Evolutionary conservation across 306 rosid species (phyloP).

Genomic region (Hippophae gyantsensis): DNA sequence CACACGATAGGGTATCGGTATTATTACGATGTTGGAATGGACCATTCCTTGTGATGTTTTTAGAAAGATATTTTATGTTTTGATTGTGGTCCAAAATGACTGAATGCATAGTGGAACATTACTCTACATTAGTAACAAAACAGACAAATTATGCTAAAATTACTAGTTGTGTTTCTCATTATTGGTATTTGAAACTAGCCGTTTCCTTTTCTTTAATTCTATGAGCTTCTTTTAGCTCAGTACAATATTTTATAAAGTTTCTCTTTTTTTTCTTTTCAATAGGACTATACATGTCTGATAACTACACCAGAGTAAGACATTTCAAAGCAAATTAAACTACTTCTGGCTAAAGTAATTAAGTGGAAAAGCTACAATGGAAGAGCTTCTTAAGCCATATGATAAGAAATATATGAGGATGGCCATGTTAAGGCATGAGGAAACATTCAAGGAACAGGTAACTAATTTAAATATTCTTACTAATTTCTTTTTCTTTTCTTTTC

Average conservation of each 20-base stretch:
- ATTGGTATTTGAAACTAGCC: neutral
- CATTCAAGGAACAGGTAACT: slow-evolving; percentile 72
- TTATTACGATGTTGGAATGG: slow-evolving; percentile 18
- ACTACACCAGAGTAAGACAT: no score
- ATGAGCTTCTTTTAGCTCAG: no score
- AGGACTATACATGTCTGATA: no score
- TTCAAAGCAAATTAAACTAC: neutral
- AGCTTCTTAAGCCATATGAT: slow-evolving; percentile 45
- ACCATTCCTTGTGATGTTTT: slow-evolving; percentile 9
- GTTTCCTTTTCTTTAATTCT: no score
- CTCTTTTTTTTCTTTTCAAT: no score
- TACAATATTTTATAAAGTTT: no score
- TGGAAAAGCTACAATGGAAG: slow-evolving; percentile 51
- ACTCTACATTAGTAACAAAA: slow-evolving; percentile 28
- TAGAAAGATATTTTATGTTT: slow-evolving; percentile 43
- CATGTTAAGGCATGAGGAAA: slow-evolving; percentile 70
- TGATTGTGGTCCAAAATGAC: slow-evolving; percentile 52
- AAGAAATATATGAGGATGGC: slow-evolving; percentile 69
- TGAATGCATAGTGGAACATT: slow-evolving; percentile 11
- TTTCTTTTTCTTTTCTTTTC: slow-evolving; percentile 1
- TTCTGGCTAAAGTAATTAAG: neutral
- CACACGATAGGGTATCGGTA: slow-evolving; percentile 15
- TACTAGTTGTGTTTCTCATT: neutral
- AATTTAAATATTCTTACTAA: slow-evolving; percentile 1
- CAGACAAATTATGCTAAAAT: slow-evolving; percentile 23